Conservation (phyloP, 495 filamentous ascomycete genomes). For the Xylaria scruposa region DNA sequence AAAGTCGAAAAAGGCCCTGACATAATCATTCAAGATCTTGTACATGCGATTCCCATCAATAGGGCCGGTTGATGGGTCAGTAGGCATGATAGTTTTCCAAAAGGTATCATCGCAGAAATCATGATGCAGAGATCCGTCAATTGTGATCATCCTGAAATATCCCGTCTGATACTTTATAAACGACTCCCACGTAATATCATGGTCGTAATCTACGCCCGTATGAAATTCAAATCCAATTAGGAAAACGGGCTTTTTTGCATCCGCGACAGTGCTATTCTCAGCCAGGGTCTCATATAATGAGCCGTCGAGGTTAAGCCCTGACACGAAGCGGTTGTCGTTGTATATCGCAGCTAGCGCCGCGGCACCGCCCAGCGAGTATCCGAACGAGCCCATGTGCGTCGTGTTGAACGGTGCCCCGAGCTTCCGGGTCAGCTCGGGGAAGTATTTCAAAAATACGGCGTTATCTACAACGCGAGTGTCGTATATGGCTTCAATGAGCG, state of each 20-base stretch:
- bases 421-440: constrained; percentile 21
- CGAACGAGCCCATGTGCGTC: constrained; percentile 47
- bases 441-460: constrained; percentile 27
- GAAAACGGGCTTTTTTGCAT: constrained; percentile 29
- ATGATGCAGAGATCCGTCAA: constrained; percentile 33
- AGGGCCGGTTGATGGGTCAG: constrained; percentile 30
- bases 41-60: constrained; percentile 35
- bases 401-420: constrained; percentile 35
- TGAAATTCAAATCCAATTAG: constrained; percentile 28
- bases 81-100: constrained; percentile 33
- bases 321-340: constrained; percentile 31
- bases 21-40: constrained; percentile 33
- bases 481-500: constrained; percentile 26
- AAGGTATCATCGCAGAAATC: constrained; percentile 48
- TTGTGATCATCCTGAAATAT: constrained; percentile 27
- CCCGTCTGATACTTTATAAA: constrained; percentile 32
- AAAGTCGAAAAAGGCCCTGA: constrained; percentile 44
- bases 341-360: constrained; percentile 47
- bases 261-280: constrained; percentile 23
- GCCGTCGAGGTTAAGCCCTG: constrained; percentile 58
- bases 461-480: constrained; percentile 34
- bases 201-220: background rate
- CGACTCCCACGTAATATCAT: constrained; percentile 29
- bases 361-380: constrained; percentile 61
- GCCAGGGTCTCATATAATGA: constrained; percentile 33